Base-by-base conservation (phyloP, 179 eudicot genomes). In the Corrigiola litoralis region DNA sequence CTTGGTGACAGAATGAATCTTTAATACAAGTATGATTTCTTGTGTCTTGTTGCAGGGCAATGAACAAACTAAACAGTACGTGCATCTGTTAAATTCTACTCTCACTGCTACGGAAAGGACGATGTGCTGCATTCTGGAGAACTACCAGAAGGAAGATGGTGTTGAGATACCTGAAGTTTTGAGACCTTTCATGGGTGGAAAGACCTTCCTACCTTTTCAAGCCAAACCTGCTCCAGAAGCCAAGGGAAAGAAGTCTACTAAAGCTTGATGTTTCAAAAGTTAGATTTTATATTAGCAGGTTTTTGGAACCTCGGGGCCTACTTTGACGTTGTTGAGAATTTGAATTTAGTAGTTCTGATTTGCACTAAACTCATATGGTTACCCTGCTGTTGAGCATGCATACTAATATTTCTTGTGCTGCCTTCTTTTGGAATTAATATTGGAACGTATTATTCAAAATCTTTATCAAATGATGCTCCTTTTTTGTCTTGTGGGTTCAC, bases 91-190 rank as follows among this genome's bases (percentile, higher is more conserved):
- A 76, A 89, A 92, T 67, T 92, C 96, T 17, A 89, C 98, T 5
- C 92, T 92, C 50, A 85, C 92, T 33, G 98, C 98, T 40, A 92
- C 95, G 11, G 92, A 89, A 69, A 82, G 96, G 74, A 92, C 96
- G 25, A 60, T 92, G 55, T 92, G 98, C 61, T 85, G 96, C 79
- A 89, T 89, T 53, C 87, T 92, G 23, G 96, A 92, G 73, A 92
- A 81, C 65, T 77, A 84, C 71, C 96, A 92, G 76, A 85, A 46
- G 73, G 95, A 89, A 76, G 96, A 87, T 8, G 96, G 98, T 13
- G 92, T 89, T 40, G 92, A 89, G 62, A 70, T 89, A 58, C 95
- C 96, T 1, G 89, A 89, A 73, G 91, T 75, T 17, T 68, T 92
- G 21, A 80, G 71, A 58, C 70, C 58, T 3, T 86, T 11, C 59